Base-by-base conservation (phyloP, 2,329 filamentous ascomycete genomes). In the Hirsutella minnesotensis region DNA sequence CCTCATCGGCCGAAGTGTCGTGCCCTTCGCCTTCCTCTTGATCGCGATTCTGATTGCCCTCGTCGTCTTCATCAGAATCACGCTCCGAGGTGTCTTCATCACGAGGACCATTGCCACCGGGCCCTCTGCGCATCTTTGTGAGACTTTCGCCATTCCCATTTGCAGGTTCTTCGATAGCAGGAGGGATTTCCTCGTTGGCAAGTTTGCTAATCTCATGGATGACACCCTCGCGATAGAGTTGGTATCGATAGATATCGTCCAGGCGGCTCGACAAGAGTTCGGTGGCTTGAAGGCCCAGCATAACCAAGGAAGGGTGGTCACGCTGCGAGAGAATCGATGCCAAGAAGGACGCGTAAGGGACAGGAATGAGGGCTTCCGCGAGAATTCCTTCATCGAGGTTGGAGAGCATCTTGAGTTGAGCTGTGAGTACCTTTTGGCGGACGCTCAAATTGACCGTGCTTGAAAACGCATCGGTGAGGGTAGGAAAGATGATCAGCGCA, bases 331-430 rank as follows among this genome's bases (percentile, higher is more conserved):
- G 69, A 47, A 98, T 98, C 0, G 90, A 88, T 2, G 92, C 92
- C 24, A 98, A 66, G 59, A 95, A 95, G 0, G 94, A 98, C 3
- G 92, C 88, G 61, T 96, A 98, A 0, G 92, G 86, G 1, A 98
- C 89, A 15, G 86, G 77, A 21, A 83, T 83, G 24, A 98, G 66
- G 9, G 90, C 84, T 53, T 95, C 90, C 47, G 86, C 75, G 4
- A 98, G 74, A 40, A 98, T 87, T 31, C 75, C 72, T 36, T 79
- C 80, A 52, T 95, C 87, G n/a, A 98, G 67, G 50, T 95, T 95
- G 12, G 88, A 95, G 9, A 98, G 74, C 87, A 98, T 96, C 66
- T 96, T 96, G 37, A 96, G 68, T 56, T 98, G 92, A n/a, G 90
- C 92, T 18, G 80, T 86, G 29, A 98, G 72, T 3, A 98, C 92